Conservation (phyloP, 108 stramenopile genomes). For the Fistulifera solaris region DNA sequence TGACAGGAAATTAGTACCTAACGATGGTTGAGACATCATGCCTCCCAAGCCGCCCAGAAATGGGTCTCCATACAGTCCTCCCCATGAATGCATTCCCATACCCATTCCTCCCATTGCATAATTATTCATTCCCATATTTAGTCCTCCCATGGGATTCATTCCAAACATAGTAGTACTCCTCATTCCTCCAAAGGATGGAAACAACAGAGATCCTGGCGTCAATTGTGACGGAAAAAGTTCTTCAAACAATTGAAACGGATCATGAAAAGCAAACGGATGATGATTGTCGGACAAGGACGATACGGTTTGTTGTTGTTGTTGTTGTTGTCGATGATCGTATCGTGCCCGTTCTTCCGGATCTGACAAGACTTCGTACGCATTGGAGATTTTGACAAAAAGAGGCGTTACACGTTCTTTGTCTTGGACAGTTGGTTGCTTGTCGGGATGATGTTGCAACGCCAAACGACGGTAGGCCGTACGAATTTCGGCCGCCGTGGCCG, state of each 20-base stretch:
- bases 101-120: no score
- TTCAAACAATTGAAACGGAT: slow-evolving; percentile 48
- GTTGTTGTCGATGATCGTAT: slow-evolving; percentile 38
- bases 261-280: slow-evolving; percentile 24
- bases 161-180: no score
- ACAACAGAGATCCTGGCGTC: no score
- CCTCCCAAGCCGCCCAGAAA: no score
- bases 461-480: slow-evolving; percentile 68
- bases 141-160: no score
- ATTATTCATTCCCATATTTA: no score
- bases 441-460: slow-evolving; percentile 61
- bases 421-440: slow-evolving; percentile 39
- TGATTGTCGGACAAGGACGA: neutral
- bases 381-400: slow-evolving; percentile 63
- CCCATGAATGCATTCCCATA: no score
- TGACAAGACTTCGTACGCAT: slow-evolving; percentile 86
- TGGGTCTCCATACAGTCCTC: no score
- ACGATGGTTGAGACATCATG: no score
- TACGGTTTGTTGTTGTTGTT: neutral
- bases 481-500: slow-evolving; percentile 71
- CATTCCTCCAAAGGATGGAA: no score
- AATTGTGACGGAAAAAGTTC: slow-evolving; percentile 23
- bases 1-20: no score
- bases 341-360: slow-evolving; percentile 56
- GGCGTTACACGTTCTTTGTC: slow-evolving; percentile 7